Evolutionary conservation across 2,329 filamentous ascomycete species (phyloP), one percentile per base, ranked within the genome.

Genomic region (Alternaria ventricosa): DNA sequence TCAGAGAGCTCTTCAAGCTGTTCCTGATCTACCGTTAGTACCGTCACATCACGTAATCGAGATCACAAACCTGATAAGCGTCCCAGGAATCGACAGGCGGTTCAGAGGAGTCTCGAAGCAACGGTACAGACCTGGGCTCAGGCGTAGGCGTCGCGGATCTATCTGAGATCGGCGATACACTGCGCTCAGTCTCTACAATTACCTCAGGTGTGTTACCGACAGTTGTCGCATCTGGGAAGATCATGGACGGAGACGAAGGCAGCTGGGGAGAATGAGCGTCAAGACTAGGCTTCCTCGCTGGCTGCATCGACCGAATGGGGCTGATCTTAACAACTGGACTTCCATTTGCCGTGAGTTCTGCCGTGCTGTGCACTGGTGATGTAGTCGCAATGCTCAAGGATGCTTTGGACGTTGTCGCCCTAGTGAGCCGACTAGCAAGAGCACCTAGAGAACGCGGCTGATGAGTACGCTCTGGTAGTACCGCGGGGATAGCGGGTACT

Each of bases 231-330:
- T 7, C 47, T 12, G 23, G n/a, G n/a, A 54, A 36, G 4, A 55
- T 53, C 15, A 49, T 46, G 11, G 23, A 25, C 6, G 15, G 33
- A 12, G 63, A 46, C 10, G 55, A 61, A 2, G 46, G 28, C 30
- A 47, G 45, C 36, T 28, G 51, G 23, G 36, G 55, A 27, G 41
- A 54, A 33, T 30, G 15, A 4, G 27, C 12, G 1, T 49, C 68
- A n/a, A 30, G 41, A 22, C 63, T 68, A 3, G 23, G 3, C 20
- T 67, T 63, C 18, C 69, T 66, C 33, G 72, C 53, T n/a, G 69
- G 67, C 41, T 68, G 67, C 72, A 74, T 75, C 1, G 69, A 67
- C 9, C 72, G 63, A 45, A 75, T 74, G 15, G 73, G 73, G 9
- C 51, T 63, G 46, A 71, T 60, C 46, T 63, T 68, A 2, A 65